Evolutionary conservation across 2,329 filamentous ascomycete species (phyloP), one percentile per base, ranked within the genome.

Genomic region (Cercospora beticola): DNA sequence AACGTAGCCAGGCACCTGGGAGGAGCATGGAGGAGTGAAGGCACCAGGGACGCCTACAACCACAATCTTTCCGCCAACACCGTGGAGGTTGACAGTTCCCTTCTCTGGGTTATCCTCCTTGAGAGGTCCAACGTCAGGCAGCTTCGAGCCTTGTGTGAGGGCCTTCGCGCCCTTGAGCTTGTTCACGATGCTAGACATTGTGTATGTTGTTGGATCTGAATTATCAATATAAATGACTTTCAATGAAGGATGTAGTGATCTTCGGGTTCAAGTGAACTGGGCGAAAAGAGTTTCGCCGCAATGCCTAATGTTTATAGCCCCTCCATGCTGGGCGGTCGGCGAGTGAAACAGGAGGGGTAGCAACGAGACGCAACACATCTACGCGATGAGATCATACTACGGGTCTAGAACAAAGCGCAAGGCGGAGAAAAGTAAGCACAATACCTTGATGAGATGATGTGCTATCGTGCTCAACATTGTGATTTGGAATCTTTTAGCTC

Each of bases 11-110:
- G 74, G 74, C 57, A 75, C 73, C 36, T 75, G 74, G n/a, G 70
- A 72, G 28, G 73, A 74, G 72, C 74, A 75, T 31, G 74, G 69
- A 52, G 74, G 74, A 10, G 74, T 74, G 69, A 74, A 75, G 30
- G 73, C 74, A 57, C 74, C 74, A 18, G 74, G 74, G 23, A 75
- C 74, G 26, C 73, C 73, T 58, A 75, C 73, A 57, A 74, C 67
- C 64, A 75, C 31, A 72, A 72, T 72, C 70, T 74, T 71, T 65
- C 75, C 68, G 61, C 67, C 61, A 52, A 76, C 60, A 46, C 64
- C 62, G 64, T 64, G 40, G 54, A 77, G 67, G 64, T 76, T 67
- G 58, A 75, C 72, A 6, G 72, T 74, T 63, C 66, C 74, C 33
- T 74, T 52, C 61, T 73, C 67, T 49, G 73, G 72, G 66, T 74